Conservation (phyloP, 1,284 basidiomycete species). For the Termitomyces sp. region DNA sequence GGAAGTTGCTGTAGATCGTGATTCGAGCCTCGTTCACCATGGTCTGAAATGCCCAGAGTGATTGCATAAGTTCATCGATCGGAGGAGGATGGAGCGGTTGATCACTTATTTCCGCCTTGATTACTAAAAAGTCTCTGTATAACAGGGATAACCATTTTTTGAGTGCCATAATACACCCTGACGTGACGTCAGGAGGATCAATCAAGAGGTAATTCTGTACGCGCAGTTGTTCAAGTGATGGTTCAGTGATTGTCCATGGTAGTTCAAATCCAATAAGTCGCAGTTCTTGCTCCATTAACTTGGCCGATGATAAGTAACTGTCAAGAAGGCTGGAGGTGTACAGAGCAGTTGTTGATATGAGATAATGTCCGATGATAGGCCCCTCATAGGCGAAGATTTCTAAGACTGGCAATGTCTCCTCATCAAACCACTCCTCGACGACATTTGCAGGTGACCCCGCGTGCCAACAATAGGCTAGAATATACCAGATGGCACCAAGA, state of each 20-base stretch:
- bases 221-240: slow-evolving; percentile 4
- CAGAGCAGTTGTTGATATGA: slow-evolving; percentile 7
- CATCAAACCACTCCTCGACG: slow-evolving; percentile 11
- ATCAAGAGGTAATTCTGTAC: slow-evolving; percentile 2
- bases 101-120: not conserved
- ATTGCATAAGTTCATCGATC: slow-evolving; percentile 7
- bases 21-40: slow-evolving; percentile 10
- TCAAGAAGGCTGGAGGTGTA: slow-evolving; percentile 6
- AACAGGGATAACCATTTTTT: slow-evolving; percentile 7
- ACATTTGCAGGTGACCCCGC: not conserved
- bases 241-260: slow-evolving; percentile 7
- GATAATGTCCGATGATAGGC: slow-evolving; percentile 8
- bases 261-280: not conserved
- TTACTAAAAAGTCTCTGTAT: not conserved
- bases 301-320: slow-evolving; percentile 3
- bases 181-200: slow-evolving; percentile 3
- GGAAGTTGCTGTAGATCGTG: not conserved
- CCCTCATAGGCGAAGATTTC: slow-evolving; percentile 9
- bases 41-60: slow-evolving; percentile 9
- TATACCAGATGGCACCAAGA: slow-evolving; percentile 11
- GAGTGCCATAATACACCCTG: slow-evolving; percentile 12
- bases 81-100: not conserved
- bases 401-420: slow-evolving; percentile 13
- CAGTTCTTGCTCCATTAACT: slow-evolving; percentile 8
- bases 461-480: slow-evolving; percentile 7